phyloP scores from a whole-genome alignment of 2,329 filamentous ascomycete genomes.

The Neonectria faginata region DNA sequence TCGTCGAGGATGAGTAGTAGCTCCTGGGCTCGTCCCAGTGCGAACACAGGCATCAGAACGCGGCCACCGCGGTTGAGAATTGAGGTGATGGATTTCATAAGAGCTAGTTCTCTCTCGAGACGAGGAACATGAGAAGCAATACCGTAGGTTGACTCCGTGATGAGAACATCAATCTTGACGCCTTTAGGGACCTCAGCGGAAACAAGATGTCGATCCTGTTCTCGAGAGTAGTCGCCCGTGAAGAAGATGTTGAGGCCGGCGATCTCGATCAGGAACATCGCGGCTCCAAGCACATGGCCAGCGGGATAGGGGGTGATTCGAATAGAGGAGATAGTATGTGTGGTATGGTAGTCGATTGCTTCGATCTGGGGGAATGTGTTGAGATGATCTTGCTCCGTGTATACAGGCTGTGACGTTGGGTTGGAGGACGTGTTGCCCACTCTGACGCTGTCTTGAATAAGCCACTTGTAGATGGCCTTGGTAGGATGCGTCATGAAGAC shows the following conservation, averaged over 20 bases:
- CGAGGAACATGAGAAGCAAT: conserved; percentile 94
- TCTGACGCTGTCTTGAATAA: conserved; percentile 95
- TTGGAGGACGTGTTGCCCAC: conserved; percentile 80
- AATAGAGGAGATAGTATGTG: conserved; percentile 95
- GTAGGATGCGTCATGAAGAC: conserved; percentile 99
- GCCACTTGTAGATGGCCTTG: conserved; percentile 99
- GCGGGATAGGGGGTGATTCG: conserved; percentile 97
- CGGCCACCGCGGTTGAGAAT: conserved; percentile 92
- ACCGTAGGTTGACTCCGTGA: conserved; percentile 97
- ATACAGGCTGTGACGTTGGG: conserved; percentile 78
- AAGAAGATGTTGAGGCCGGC: conserved; percentile 97
- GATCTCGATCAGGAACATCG: conserved; percentile 98
- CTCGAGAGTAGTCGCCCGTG: conserved; percentile 96
- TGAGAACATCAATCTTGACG: conserved; percentile 94
- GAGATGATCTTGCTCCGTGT: conserved; percentile 94
- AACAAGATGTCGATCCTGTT: conserved; percentile 94
- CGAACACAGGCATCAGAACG: conserved; percentile 95
- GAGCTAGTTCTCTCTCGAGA: conserved; percentile 87
- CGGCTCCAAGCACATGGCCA: conserved; percentile 96
- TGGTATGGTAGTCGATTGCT: conserved; percentile 98
- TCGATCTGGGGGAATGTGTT: conserved; percentile 95
- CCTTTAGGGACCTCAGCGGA: conserved; percentile 90
- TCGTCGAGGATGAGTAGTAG: conserved; percentile 94
- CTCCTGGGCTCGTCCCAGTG: conserved; percentile 92
- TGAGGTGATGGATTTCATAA: conserved; percentile 95